Base-by-base conservation (phyloP, 768 basidiomycete genomes). In the Calocera cornea region DNA sequence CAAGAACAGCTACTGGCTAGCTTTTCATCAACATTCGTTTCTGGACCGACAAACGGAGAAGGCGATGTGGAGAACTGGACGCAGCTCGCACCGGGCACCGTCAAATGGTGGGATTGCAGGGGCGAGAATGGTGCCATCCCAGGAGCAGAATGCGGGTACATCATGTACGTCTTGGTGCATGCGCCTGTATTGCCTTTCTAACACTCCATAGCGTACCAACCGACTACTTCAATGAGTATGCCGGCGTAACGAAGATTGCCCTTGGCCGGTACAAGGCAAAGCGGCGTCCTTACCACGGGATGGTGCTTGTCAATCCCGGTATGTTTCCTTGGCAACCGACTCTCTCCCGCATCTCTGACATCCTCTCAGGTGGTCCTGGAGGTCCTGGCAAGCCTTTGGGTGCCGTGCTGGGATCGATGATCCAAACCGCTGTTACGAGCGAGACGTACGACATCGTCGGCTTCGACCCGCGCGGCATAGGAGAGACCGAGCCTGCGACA, bases 381-480 rank as follows among this genome's bases (percentile, higher is more conserved):
- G 65, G 65, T 34, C 19, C 31, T 17, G 65, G 65, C 40, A 66
- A 66, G 27, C 31, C 19, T n/a, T 17, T 66, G 2, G 65, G 41
- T 19, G 16, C 41, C 3, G 38, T 47, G 5, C 10, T 5, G 2
- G 64, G 64, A 7, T 41, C 64, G 10, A 2, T 33, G 31, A 11
- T 60, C 54, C 54, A 60, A 36, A 24, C 64, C 14, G 31, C 64
- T 19, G 34, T 70, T 17, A 63, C 65, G 12, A 47, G 69, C 11
- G 50, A 47, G 27, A 41, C 70, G 19, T 71, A 68, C 64, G 70
- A 71, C 44, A 67, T 71, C 17, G 41, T 71, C 22, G 69, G 69
- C 2, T 68, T 70, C 33, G 69, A 69, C 54, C 70, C 70, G 31
- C 70, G 70, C 50, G 70, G 70, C 22, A 68, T 70, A 2, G 67